phyloP scores from a whole-genome alignment of 2,329 filamentous ascomycete species.

The Orbilia brochopaga region DNA sequence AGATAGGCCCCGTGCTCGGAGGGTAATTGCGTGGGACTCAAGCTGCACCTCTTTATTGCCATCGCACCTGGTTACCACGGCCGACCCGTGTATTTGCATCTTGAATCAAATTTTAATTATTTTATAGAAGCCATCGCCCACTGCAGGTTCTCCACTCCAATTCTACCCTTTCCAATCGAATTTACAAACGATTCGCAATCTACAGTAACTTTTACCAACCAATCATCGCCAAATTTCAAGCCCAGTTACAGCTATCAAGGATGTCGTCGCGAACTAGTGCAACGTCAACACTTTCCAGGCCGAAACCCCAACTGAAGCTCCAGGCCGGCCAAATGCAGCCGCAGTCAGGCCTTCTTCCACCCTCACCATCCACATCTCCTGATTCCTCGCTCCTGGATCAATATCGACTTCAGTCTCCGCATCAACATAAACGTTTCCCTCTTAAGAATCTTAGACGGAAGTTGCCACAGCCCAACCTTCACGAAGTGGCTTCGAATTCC shows the following conservation, averaged over 20 bases:
- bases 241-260: conserved; percentile 4
- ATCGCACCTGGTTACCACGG: neutral
- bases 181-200: too few species aligned
- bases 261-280: conserved; percentile 41
- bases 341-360: conserved; percentile 21
- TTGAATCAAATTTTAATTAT: neutral
- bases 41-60: neutral
- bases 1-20: conserved; percentile 1
- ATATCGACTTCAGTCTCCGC: conserved; percentile 19
- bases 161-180: too few species aligned
- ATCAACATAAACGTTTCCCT: conserved; percentile 28
- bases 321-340: conserved; percentile 16
- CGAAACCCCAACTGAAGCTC: conserved; percentile 13
- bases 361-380: conserved; percentile 35
- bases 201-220: too few species aligned
- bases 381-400: conserved; percentile 33
- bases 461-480: conserved; percentile 32
- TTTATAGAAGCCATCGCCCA: conserved; percentile 22
- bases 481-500: conserved; percentile 28
- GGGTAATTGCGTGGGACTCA: conserved; percentile 4
- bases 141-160: too few species aligned
- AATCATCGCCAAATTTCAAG: neutral
- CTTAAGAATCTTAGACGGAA: conserved; percentile 42
- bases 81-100: neutral
- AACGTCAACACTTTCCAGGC: conserved; percentile 26